Conservation (phyloP, 1,139 yeast genomes). For the Saccharomyces hybrid region DNA sequence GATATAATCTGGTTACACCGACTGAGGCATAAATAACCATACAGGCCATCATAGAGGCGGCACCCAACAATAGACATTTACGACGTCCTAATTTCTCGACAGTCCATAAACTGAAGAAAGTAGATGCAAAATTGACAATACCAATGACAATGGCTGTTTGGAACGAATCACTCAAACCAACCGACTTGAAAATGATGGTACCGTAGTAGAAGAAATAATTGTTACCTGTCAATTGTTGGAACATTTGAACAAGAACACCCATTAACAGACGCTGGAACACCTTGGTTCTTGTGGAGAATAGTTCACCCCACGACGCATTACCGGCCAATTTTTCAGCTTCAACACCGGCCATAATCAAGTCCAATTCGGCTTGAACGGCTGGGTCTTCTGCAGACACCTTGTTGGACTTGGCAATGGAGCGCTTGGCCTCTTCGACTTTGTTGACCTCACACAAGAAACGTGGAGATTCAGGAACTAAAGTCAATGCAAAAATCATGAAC, state of each 20-base stretch:
- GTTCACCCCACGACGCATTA: constrained; percentile 32
- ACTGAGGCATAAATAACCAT: constrained; percentile 55
- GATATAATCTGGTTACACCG: constrained; percentile 54
- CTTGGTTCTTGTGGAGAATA: constrained; percentile 27
- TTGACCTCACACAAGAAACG: constrained; percentile 51
- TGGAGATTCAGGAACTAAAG: constrained; percentile 68
- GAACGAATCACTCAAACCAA: constrained; percentile 61
- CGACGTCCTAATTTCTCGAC: constrained; percentile 65
- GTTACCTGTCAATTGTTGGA: constrained; percentile 70
- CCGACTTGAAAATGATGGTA: constrained; percentile 63
- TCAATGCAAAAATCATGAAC: constrained; percentile 43
- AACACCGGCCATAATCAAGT: constrained; percentile 52
- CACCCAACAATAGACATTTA: constrained; percentile 50
- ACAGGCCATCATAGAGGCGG: constrained; percentile 53
- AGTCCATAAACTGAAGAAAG: constrained; percentile 53
- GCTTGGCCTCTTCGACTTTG: constrained; percentile 47
- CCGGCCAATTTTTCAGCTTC: constrained; percentile 37
- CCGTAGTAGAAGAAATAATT: constrained; percentile 74
- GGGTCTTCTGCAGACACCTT: constrained; percentile 37
- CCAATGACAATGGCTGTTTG: constrained; percentile 66
- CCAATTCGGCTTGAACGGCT: constrained; percentile 48
- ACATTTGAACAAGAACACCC: constrained; percentile 55
- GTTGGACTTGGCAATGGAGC: constrained; percentile 39
- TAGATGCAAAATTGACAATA: constrained; percentile 64
- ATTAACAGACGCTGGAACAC: constrained; percentile 52